Evolutionary conservation across 1,284 basidiomycete genomes (phyloP), one percentile per base, ranked within the genome.

Genomic region (Moniliophthora roreri): DNA sequence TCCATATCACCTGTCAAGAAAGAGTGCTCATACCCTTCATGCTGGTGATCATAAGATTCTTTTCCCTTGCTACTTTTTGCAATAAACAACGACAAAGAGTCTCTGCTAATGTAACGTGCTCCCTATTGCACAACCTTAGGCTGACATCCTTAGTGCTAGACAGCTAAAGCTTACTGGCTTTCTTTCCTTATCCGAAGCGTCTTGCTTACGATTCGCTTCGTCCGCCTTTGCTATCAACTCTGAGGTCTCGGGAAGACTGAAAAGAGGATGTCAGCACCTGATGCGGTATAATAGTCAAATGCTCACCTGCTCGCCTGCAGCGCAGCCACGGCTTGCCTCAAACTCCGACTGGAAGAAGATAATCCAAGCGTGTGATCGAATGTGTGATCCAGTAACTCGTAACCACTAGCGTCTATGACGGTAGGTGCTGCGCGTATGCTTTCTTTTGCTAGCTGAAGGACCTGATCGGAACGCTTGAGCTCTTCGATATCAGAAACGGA

Each of bases 361-460:
- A 21, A 38, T 45, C 46, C 48, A 32, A 51, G 16, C 9, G 53
- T 50, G 18, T 54, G 46, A n/a, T 54, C 53, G n/a, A 54, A 34
- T 26, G 46, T 48, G 26, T 47, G 50, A n/a, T 45, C 41, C 6
- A 54, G 15, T 16, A 38, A 11, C n/a, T 45, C 35, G 15, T 38
- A 13, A 11, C 36, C 48, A 15, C 23, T 20, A 7, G n/a, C 36
- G 20, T 39, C 35, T 2, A 51, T 26, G 1, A 15, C 26, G 3
- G 5, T 15, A 24, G 13, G 21, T 11, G 15, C 6, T 15, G 24
- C 15, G 6, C 23, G 24, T 21, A 54, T 15, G n/a, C 32, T n/a
- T 11, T 50, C 48, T 36, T 54, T 54, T 4, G 53, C 53, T 7
- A 24, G 15, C 7, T n/a, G 11, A 18, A 50, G 23, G 4, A 54